Evolutionary conservation across 2,329 filamentous ascomycete genomes (phyloP).

Genomic region (Xylaria sp.): DNA sequence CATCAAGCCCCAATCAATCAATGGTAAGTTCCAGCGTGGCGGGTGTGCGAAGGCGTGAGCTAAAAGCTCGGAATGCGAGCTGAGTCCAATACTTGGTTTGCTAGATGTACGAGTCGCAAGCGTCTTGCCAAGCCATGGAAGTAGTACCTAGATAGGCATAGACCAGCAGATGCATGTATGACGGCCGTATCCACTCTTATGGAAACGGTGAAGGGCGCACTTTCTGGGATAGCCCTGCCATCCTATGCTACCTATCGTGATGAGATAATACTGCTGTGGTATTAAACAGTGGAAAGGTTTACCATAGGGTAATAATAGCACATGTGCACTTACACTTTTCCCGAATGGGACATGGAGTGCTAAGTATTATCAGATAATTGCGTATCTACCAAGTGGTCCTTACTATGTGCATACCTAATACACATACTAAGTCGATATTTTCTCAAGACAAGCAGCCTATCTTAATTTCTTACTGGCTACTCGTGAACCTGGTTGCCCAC

Average conservation of each 20-base stretch:
- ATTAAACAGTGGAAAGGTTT: neutral
- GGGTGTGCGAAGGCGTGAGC: neutral
- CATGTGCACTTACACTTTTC: neutral
- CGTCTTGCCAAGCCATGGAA: constrained; percentile 13
- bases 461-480: neutral
- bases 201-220: constrained; percentile 1
- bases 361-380: too few relatives aligned
- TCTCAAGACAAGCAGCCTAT: neutral
- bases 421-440: neutral
- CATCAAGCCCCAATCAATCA: too few relatives aligned
- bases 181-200: constrained; percentile 14
- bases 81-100: neutral
- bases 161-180: constrained; percentile 15
- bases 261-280: neutral
- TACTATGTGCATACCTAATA: too few relatives aligned
- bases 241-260: neutral
- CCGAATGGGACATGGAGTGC: neutral
- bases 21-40: neutral
- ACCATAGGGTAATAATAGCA: constrained; percentile 8
- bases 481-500: neutral
- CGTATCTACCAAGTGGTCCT: too few relatives aligned
- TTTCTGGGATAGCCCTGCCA: constrained; percentile 19
- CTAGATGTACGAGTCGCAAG: constrained; percentile 19
- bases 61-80: neutral
- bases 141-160: constrained; percentile 2